Base-by-base conservation (phyloP, 495 filamentous ascomycete genomes). In the Letharia columbiana region DNA sequence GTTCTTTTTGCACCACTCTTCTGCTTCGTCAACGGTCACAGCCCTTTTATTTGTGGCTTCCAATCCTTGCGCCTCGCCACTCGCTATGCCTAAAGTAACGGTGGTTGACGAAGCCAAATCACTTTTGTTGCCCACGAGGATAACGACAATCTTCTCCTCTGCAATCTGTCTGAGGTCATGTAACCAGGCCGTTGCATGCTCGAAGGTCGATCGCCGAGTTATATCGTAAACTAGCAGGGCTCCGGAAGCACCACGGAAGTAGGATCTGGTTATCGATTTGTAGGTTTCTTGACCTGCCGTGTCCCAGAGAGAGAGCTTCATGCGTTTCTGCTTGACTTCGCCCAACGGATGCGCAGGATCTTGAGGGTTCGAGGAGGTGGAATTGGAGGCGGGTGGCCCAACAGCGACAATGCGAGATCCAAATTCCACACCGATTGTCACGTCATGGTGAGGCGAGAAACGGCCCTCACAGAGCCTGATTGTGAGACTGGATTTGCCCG, bases 371-470 rank as follows among this genome's bases (percentile, higher is more conserved):
- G 75, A 73, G 75, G 65, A 82, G 69, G 64, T 70, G 63, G 72
- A 68, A 60, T 73, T 69, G 31, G 76, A 76, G 42, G 80, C 72
- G 47, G 92, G 92, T 44, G 93, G 92, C 1, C 92, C 92, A 63
- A 96, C 91, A 64, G 92, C 88, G 41, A 98, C 91, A 70, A 97
- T 91, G 64, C 93, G 86, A 41, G 89, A 93, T 64, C 92, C 94
- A 77, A 98, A 97, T 75, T 98, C 94, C 35, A 98, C 94, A 65
- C 94, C 94, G 71, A 98, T 97, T 39, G 94, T 98, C 54, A 98
- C 94, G 79, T 97, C 91, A 79, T 97, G 94, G 70, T 91, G 84
- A 41, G 89, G 81, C 62, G 88, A 89, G 80, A 98, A 98, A 71
- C 93, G 92, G 64, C 92, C 93, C 83, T 98, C 93, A 79, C 93